Evolutionary conservation across 208 protist genomes (phyloP), one percentile per base, ranked within the genome.

Genomic region (Acanthamoeba polyphaga): DNA sequence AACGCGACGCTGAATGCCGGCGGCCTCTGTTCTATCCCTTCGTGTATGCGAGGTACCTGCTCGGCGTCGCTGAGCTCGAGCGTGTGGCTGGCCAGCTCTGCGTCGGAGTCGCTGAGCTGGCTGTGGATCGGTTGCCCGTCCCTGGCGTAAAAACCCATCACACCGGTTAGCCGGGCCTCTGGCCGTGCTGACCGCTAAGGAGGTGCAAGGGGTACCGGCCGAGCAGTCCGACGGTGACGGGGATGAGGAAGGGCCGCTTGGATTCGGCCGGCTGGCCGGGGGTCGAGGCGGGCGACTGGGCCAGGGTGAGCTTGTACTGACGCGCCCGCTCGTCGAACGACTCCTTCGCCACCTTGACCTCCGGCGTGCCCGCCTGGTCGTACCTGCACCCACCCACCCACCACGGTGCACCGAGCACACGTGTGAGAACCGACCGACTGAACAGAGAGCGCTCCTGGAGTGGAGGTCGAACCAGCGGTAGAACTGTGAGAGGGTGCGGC

Each of bases 301-400:
- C 32, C 38, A 88, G 43, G 29, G 49, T 53, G 13, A 53, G 80
- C 22, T 34, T 43, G 43, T 88, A 62, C 38, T 43, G 29, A 3
- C n/a, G 80, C 27, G 43, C 29, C 13, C 43, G 80, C 32, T 64
- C 80, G 80, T 88, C 49, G 80, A 32, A 62, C 13, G n/a, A 15
- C 80, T 88, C 80, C 19, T 53, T 88, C 32, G 32, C 43, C n/a
- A 62, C 80, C 24, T 22, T 13, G 17, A 94, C 27, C 22, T 55
- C 27, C 9, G 91, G 91, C 24, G 91, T 94, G 34, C 93, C 93
- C 29, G 93, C 93, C 24, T 90, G 78, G 38, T 38, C 34, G 93
- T 95, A 76, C 68, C 68, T 76, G 68, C 15, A 32, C 27, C 24
- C n/a, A 13, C 29, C n/a, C 13, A 6, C 29, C 13, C 32, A 74